These are phyloP conservation scores for Penicillium goetzii DNA, from an alignment of 495 filamentous ascomycete species.

Conservation along the genomic window DNA sequence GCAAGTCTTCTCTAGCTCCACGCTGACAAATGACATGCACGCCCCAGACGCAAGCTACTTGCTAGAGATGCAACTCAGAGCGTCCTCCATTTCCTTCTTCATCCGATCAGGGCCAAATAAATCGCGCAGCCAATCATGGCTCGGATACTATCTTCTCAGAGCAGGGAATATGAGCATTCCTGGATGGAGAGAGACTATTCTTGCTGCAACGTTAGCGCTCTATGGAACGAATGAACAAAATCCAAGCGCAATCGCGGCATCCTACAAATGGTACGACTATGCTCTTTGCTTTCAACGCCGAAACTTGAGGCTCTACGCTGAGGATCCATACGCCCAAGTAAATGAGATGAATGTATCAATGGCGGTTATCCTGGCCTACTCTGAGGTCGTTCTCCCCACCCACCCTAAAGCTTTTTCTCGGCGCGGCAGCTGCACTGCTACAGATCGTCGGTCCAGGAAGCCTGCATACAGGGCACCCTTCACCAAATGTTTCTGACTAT, in stretches of 20 bases:
- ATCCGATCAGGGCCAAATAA: not conserved
- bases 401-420: not conserved
- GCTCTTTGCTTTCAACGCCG: not conserved
- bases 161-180: not conserved
- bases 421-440: not conserved
- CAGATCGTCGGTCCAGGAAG: not conserved
- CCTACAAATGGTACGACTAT: not conserved
- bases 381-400: not conserved
- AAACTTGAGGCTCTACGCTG: not conserved
- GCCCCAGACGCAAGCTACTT: not conserved
- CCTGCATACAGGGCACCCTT: not conserved
- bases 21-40: not conserved
- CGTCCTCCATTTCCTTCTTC: not conserved
- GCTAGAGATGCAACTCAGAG: not conserved
- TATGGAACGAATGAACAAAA: not conserved
- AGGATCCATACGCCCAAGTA: not conserved
- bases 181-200: not conserved
- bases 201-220: not conserved
- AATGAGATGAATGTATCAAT: not conserved
- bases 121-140: not conserved
- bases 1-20: not conserved
- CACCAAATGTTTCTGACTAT: not conserved
- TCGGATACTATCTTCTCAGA: not conserved
- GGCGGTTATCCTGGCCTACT: not conserved
- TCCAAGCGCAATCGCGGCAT: not conserved